Base-by-base conservation (phyloP, 2,329 filamentous ascomycete genomes). In the Colletotrichum truncatum region DNA sequence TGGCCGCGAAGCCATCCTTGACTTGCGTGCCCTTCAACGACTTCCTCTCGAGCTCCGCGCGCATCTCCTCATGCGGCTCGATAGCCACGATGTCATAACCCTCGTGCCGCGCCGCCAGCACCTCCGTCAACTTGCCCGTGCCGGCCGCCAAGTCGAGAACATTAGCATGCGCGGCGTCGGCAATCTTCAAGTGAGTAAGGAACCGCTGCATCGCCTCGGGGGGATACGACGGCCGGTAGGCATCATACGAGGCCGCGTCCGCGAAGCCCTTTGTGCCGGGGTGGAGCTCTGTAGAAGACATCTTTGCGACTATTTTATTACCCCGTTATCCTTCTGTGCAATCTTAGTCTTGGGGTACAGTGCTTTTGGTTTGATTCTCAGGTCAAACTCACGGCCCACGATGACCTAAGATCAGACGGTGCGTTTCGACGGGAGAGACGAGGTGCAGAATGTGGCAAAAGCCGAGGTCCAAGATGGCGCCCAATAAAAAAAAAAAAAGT, bases 41-140 rank as follows among this genome's bases (percentile, higher is more conserved):
- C 77, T 93, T 93, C 63, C 76, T 77, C 43, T 76, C 82, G 46
- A 93, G 79, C 70, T 87, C 84, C 46, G 79, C 79, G 38, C 90
- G 81, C 91, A 93, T 93, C 6, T 81, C 83, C 60, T 78, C 78
- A 71, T 91, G 86, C 23, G 90, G 90, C 75, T 92, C 85, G 51
- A 93, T 80, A 48, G 89, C 85, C 46, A 89, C 71, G 67, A 93
- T 80, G 41, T 86, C 73, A 75, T 85, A 92, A 6, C 77, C 73
- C 75, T 93, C 91, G 1, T 82, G 78, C 28, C 89, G 80, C 12
- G 75, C 78, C 6, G 87, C 85, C 32, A 93, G 80, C 16, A 84
- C 70, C 73, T 90, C 87, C 0, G 90, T 92, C 71, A 92, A 89
- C 72, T 92, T 92, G 25, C 91, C 91, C 1, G 90, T 92, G 0